A percentile compares a stretch with the other conserved stretches of the same genome.
phyloP scores from a whole-genome alignment of 805 yeast species.

The Saturnispora sekii region DNA sequence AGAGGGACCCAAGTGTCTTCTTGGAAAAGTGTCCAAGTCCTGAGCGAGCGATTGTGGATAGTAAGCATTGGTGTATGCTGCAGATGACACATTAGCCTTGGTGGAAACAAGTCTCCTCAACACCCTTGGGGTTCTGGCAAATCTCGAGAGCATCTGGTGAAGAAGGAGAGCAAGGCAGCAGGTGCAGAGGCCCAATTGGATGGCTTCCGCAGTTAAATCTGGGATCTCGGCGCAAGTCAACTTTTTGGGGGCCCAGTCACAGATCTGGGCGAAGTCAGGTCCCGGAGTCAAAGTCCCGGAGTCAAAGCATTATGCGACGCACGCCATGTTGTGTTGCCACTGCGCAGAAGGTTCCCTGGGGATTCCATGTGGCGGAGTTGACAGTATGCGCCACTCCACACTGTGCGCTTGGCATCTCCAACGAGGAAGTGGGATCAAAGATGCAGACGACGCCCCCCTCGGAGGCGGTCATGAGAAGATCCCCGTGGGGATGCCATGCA shows the following conservation, averaged over 20 bases:
- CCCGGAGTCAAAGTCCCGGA: neutral
- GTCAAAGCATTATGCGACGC: slow-evolving; percentile 4
- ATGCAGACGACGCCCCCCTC: slow-evolving; percentile 66
- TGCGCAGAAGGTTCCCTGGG: neutral
- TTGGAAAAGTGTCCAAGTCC: slow-evolving; percentile 67
- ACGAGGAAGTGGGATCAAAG: slow-evolving; percentile 41
- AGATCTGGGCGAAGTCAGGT: neutral
- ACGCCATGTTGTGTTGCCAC: slow-evolving; percentile 7
- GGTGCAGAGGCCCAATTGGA: no score
- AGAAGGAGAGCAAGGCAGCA: neutral
- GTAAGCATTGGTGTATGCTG: slow-evolving; percentile 38
- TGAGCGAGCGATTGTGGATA: slow-evolving; percentile 27
- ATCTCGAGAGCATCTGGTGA: slow-evolving; percentile 6
- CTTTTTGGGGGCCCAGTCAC: neutral
- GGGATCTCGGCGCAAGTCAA: neutral
- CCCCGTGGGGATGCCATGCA: slow-evolving; percentile 75
- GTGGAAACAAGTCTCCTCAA: slow-evolving; percentile 10
- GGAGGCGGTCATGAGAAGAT: slow-evolving; percentile 53
- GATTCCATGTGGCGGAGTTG: slow-evolving; percentile 5
- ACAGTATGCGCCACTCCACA: slow-evolving; percentile 2
- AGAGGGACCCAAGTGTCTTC: slow-evolving; percentile 86
- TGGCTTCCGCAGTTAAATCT: no score
- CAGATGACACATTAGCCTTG: slow-evolving; percentile 47
- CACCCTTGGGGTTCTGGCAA: slow-evolving; percentile 1
- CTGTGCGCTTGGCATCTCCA: neutral